These are phyloP conservation scores for Pterulicium gracile DNA, from an alignment of 1,284 basidiomycete genomes.

Conservation along the genomic window DNA sequence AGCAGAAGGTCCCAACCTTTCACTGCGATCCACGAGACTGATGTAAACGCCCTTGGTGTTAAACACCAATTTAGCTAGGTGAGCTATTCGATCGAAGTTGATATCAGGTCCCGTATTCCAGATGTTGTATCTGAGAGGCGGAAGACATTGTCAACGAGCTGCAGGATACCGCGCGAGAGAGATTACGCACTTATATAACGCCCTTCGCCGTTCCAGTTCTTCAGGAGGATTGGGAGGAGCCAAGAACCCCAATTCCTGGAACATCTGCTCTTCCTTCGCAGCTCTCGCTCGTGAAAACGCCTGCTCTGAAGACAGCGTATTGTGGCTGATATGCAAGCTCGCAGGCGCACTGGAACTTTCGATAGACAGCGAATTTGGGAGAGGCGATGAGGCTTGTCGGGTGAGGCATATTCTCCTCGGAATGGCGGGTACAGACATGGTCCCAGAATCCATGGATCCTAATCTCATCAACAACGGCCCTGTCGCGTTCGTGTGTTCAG, in stretches of 20 bases:
- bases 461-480: not conserved
- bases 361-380: constrained; percentile 14
- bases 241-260: constrained; percentile 56
- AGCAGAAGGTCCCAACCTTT: constrained; percentile 42
- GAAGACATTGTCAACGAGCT: constrained; percentile 2
- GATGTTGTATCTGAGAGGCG: constrained; percentile 62
- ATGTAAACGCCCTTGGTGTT: constrained; percentile 81
- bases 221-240: constrained; percentile 73
- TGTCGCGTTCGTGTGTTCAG: not conserved
- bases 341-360: constrained; percentile 36
- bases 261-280: constrained; percentile 54
- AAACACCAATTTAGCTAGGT: constrained; percentile 88
- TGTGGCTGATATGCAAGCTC: constrained; percentile 24
- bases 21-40: constrained; percentile 71
- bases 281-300: constrained; percentile 27
- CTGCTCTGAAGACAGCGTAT: constrained; percentile 23
- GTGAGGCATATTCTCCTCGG: constrained; percentile 3
- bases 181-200: constrained; percentile 59
- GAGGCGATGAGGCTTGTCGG: constrained; percentile 8
- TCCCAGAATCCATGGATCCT: not conserved
- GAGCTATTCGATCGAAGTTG: constrained; percentile 89
- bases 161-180: too few species aligned
- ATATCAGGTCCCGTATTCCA: constrained; percentile 76
- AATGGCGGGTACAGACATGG: not conserved
- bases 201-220: constrained; percentile 70